Conservation (phyloP, 768 basidiomycete genomes). For the Favolaschia claudopus region DNA sequence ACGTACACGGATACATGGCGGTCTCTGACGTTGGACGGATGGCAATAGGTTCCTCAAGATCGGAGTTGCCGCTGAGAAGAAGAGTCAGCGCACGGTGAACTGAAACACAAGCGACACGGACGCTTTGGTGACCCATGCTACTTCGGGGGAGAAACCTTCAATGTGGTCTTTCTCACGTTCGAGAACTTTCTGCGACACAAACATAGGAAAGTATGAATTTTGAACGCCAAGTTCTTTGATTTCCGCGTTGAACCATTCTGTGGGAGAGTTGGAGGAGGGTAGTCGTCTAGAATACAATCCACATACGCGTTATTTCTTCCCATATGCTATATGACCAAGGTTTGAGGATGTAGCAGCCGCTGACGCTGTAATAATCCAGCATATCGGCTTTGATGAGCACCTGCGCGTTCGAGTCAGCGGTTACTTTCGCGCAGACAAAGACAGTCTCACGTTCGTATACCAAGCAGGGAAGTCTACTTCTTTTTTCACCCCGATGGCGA, state of each 20-base stretch:
- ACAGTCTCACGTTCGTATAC: constrained; percentile 84
- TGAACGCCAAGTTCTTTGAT: constrained; percentile 97
- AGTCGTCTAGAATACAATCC: background rate
- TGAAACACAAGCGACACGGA: constrained; percentile 49
- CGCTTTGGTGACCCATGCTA: constrained; percentile 99
- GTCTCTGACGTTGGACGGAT: constrained; percentile 99
- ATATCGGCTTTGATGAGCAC: constrained; percentile 98
- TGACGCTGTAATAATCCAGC: constrained; percentile 99
- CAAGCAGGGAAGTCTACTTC: constrained; percentile 94
- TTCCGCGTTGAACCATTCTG: constrained; percentile 91
- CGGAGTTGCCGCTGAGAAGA: constrained; percentile 77
- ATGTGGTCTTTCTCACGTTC: constrained; percentile 99
- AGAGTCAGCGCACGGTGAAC: background rate
- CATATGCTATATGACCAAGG: constrained; percentile 98
- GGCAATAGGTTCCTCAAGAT: constrained; percentile 96
- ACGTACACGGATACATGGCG: constrained; percentile 97
- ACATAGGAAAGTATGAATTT: constrained; percentile 99
- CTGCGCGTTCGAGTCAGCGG: constrained; percentile 48
- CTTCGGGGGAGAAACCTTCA: constrained; percentile 98
- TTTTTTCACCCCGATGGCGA: constrained; percentile 95
- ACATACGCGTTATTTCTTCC: constrained; percentile 91
- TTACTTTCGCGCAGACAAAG: background rate
- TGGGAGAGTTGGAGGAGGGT: background rate
- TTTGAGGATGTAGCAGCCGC: constrained; percentile 97
- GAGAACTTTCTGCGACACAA: constrained; percentile 89